phyloP scores from a whole-genome alignment of 768 basidiomycete species.

The Cystobasidium onofrii region DNA sequence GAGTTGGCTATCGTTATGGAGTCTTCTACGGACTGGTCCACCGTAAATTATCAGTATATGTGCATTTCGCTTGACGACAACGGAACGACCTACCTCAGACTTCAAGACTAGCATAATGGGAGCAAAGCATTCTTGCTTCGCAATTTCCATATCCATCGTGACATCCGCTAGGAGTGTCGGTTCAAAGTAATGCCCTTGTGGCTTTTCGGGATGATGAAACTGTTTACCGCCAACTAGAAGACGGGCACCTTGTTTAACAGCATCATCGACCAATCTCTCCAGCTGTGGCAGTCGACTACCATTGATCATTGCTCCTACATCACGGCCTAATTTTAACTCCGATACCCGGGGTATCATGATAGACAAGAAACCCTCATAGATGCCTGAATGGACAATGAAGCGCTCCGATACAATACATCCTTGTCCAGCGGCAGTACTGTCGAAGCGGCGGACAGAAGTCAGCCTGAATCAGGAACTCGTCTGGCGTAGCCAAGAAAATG shows the following conservation, averaged over 20 bases:
- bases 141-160: slow-evolving; percentile 61
- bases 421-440: slow-evolving; percentile 83
- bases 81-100: slow-evolving; percentile 53
- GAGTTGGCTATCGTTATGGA: slow-evolving; percentile 80
- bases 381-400: slow-evolving; percentile 69
- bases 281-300: slow-evolving; percentile 62
- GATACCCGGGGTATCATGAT: slow-evolving; percentile 48
- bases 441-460: not conserved
- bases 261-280: slow-evolving; percentile 57
- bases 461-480: too few species aligned
- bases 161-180: slow-evolving; percentile 83
- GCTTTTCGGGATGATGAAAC: slow-evolving; percentile 60
- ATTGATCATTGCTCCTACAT: slow-evolving; percentile 81
- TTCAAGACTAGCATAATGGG: slow-evolving; percentile 79
- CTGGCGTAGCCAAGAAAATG: too few species aligned
- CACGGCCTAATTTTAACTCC: slow-evolving; percentile 43
- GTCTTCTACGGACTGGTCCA: slow-evolving; percentile 60
- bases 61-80: too few species aligned
- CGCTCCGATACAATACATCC: slow-evolving; percentile 97
- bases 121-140: slow-evolving; percentile 60
- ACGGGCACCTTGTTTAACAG: slow-evolving; percentile 60
- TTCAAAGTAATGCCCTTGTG: slow-evolving; percentile 70
- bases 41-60: not conserved
- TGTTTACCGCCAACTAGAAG: slow-evolving; percentile 59
- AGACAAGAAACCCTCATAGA: slow-evolving; percentile 66